Evolutionary conservation across 176 grass and related monocot species (phyloP).

Genomic region (Carex pumila): DNA sequence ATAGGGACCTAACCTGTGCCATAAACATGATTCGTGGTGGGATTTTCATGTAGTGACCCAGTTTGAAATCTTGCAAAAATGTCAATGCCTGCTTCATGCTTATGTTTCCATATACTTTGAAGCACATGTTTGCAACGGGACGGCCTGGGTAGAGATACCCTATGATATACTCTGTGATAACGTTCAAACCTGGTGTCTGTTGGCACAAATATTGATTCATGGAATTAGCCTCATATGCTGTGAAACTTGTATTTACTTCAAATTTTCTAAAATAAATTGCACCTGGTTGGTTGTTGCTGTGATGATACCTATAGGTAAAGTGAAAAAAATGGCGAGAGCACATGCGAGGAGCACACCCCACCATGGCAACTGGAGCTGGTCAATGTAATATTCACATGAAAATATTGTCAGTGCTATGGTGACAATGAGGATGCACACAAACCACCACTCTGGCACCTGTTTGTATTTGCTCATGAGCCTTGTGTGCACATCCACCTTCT

Average conservation of each 20-base stretch:
- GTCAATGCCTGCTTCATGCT: slow-evolving; percentile 76
- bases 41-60: slow-evolving; percentile 97
- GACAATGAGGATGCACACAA: slow-evolving; percentile 59
- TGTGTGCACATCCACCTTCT: slow-evolving; percentile 72
- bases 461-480: slow-evolving; percentile 78
- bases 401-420: slow-evolving; percentile 59
- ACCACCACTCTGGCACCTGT: slow-evolving; percentile 86
- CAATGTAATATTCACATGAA: slow-evolving; percentile 86
- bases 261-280: neutral
- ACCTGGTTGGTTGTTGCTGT: slow-evolving; percentile 95
- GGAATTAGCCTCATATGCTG: neutral
- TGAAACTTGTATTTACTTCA: neutral
- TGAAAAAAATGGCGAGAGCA: slow-evolving; percentile 66
- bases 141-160: slow-evolving; percentile 80
- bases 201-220: neutral
- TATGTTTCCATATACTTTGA: slow-evolving; percentile 95
- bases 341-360: slow-evolving; percentile 94
- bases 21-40: slow-evolving; percentile 94
- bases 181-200: slow-evolving; percentile 81
- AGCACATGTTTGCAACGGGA: slow-evolving; percentile 92
- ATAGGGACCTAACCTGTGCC: slow-evolving; percentile 52
- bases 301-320: slow-evolving; percentile 89
- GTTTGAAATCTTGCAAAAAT: slow-evolving; percentile 89
- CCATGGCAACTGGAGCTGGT: slow-evolving; percentile 93
- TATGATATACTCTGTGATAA: slow-evolving; percentile 92